Conservation (phyloP, 306 rosid genomes). For the Prunus salicina region DNA sequence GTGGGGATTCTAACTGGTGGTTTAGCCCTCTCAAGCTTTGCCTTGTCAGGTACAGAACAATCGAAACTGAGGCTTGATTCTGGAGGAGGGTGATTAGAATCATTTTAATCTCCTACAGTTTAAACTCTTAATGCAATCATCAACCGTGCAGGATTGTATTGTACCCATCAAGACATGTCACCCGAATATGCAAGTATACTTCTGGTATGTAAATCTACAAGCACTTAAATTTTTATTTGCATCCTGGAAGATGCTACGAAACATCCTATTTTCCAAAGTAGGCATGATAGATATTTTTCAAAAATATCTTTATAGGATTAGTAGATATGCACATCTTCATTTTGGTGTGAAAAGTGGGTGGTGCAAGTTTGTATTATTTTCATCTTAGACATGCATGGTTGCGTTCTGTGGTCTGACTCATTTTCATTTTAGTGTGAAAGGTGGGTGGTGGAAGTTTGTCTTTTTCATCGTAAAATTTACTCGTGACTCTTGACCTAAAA, state of each 20-base stretch:
- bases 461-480: background rate
- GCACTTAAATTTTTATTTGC: background rate
- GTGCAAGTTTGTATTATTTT: background rate
- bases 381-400: background rate
- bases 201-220: slow-evolving; percentile 49
- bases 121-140: slow-evolving; percentile 16
- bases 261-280: slow-evolving; percentile 11
- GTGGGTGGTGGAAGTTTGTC: background rate
- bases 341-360: background rate
- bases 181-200: slow-evolving; percentile 96
- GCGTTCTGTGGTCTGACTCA: background rate
- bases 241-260: slow-evolving; percentile 11
- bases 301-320: background rate
- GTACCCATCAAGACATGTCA: slow-evolving; percentile 95
- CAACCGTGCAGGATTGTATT: slow-evolving; percentile 74
- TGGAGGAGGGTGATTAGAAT: background rate
- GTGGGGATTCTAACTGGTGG: slow-evolving; percentile 86
- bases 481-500: background rate
- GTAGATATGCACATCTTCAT: background rate
- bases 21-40: slow-evolving; percentile 96
- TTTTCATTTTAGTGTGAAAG: background rate
- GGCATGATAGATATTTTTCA: slow-evolving; percentile 6
- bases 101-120: slow-evolving; percentile 1
- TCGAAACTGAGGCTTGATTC: slow-evolving; percentile 14
- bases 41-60: slow-evolving; percentile 66